Conservation (phyloP, 2,329 filamentous ascomycete genomes). For the Aspergillus ibericus region DNA sequence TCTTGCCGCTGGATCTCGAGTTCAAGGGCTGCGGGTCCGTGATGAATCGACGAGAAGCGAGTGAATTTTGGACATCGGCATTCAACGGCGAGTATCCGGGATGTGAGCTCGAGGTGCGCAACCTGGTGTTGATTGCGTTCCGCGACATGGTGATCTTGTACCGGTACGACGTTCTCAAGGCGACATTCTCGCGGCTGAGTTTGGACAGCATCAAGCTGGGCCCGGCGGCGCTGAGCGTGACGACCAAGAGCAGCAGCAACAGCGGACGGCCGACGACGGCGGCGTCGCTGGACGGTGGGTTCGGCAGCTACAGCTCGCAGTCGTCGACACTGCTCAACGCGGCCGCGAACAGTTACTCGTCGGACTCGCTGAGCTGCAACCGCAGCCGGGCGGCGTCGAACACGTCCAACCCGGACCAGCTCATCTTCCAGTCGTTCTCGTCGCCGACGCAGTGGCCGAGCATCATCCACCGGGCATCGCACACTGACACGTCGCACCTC, state of each 20-base stretch:
- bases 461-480: constrained; percentile 32
- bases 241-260: constrained; percentile 44
- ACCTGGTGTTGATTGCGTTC: constrained; percentile 83
- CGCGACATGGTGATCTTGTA: constrained; percentile 86
- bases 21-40: constrained; percentile 82
- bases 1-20: constrained; percentile 88
- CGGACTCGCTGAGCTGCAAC: constrained; percentile 52
- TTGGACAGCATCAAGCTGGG: constrained; percentile 71
- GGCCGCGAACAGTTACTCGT: constrained; percentile 56
- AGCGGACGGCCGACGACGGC: constrained; percentile 68
- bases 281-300: constrained; percentile 69
- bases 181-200: constrained; percentile 83
- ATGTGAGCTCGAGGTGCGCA: constrained; percentile 76
- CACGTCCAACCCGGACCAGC: constrained; percentile 56
- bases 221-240: constrained; percentile 44
- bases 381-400: constrained; percentile 84
- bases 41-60: constrained; percentile 74
- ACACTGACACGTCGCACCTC: constrained; percentile 57
- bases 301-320: constrained; percentile 78
- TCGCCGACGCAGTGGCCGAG: constrained; percentile 38
- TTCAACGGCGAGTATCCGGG: constrained; percentile 51
- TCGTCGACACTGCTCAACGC: constrained; percentile 76
- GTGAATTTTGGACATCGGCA: constrained; percentile 85
- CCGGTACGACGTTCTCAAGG: constrained; percentile 83
- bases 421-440: constrained; percentile 45